phyloP scores from a whole-genome alignment of 176 grass and related monocot species.

The Ananas comosus region DNA sequence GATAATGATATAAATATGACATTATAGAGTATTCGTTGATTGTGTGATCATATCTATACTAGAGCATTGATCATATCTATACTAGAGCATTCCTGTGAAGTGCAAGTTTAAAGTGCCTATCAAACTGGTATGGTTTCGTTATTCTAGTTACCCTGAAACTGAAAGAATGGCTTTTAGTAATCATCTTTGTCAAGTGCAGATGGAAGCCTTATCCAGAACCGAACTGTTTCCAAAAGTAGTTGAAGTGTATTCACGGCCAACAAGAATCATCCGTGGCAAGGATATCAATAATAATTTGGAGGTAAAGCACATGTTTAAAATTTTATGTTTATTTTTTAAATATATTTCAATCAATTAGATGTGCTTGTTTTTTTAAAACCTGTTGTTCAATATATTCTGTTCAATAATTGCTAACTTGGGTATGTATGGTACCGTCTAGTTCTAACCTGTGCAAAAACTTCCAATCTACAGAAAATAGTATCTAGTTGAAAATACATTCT shows the following conservation, averaged over 20 bases:
- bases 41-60: neutral
- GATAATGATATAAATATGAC: neutral
- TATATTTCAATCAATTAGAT: too few relatives aligned
- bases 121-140: too few relatives aligned
- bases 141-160: neutral
- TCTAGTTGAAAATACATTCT: too few relatives aligned
- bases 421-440: too few relatives aligned
- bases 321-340: neutral
- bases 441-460: too few relatives aligned
- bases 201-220: constrained; percentile 68
- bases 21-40: neutral
- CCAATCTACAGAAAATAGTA: too few relatives aligned
- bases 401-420: too few relatives aligned
- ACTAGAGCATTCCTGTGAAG: neutral
- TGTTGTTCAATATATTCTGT: too few relatives aligned
- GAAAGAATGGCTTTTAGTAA: neutral
- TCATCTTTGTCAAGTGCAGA: constrained; percentile 30
- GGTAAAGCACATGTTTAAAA: constrained; percentile 31
- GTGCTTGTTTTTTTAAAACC: too few relatives aligned
- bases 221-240: constrained; percentile 67
- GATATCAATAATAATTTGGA: constrained; percentile 37
- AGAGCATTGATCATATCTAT: too few relatives aligned
- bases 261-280: constrained; percentile 82
- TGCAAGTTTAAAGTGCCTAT: too few relatives aligned
- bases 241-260: constrained; percentile 77